Conservation (phyloP, 1,284 basidiomycete genomes). For the Melanopsichium pennsylvanicum region DNA sequence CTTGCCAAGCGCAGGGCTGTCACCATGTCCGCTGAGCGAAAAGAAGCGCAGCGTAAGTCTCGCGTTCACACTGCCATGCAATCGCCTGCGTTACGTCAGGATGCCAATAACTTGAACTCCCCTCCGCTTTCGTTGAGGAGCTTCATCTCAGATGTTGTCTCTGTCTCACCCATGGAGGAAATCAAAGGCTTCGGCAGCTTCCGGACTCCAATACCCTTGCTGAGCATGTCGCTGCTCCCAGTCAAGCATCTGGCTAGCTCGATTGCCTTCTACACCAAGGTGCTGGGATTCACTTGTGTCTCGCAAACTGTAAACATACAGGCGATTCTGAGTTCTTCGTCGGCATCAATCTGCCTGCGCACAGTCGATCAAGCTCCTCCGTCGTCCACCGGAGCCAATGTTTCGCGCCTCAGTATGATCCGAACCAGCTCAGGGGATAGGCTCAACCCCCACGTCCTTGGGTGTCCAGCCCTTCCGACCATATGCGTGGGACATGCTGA, state of each 20-base stretch:
- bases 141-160: neutral
- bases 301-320: constrained; percentile 20
- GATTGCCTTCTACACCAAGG: constrained; percentile 30
- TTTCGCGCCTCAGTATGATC: constrained; percentile 10
- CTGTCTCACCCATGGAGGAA: constrained; percentile 19
- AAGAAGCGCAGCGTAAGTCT: constrained; percentile 31
- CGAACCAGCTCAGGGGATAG: neutral
- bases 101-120: constrained; percentile 1
- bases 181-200: constrained; percentile 15
- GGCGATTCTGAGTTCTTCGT: constrained; percentile 27
- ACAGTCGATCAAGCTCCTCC: constrained; percentile 12
- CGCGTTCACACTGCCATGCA: constrained; percentile 15
- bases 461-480: constrained; percentile 8
- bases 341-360: constrained; percentile 32
- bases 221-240: constrained; percentile 26
- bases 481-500: constrained; percentile 7
- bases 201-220: constrained; percentile 1
- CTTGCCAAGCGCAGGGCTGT: constrained; percentile 14
- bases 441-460: constrained; percentile 1
- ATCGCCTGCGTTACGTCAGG: constrained; percentile 3
- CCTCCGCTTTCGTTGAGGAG: constrained; percentile 10
- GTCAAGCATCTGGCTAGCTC: constrained; percentile 25
- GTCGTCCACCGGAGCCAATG: constrained; percentile 2
- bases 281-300: constrained; percentile 29
- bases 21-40: constrained; percentile 21